Conservation (phyloP, 257 asterid species). For the Solanum commersonii region DNA sequence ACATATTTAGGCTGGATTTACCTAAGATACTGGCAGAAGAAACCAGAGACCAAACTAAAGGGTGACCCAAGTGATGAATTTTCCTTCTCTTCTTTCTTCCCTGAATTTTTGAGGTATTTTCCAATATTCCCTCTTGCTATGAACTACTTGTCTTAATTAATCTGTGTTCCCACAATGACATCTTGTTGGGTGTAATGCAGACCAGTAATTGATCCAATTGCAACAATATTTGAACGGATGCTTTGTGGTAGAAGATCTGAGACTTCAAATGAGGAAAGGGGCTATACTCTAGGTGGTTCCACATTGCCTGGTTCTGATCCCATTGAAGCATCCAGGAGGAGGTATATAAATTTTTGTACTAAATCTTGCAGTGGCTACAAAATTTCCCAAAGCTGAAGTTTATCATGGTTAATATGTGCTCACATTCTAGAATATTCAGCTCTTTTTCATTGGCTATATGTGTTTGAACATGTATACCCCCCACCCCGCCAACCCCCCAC, state of each 20-base stretch:
- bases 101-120: constrained; percentile 53
- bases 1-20: constrained; percentile 86
- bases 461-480: neutral
- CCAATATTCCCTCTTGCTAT: neutral
- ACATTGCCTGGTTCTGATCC: constrained; percentile 83
- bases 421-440: neutral
- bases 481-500: neutral
- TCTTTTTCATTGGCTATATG: neutral
- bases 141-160: neutral
- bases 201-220: constrained; percentile 69
- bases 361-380: neutral
- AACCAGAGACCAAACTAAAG: constrained; percentile 59
- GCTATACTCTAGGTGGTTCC: constrained; percentile 46
- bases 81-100: constrained; percentile 73
- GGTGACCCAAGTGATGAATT: constrained; percentile 98
- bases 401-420: neutral
- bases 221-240: constrained; percentile 53
- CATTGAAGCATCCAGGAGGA: constrained; percentile 84
- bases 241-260: constrained; percentile 79
- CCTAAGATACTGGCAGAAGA: constrained; percentile 85
- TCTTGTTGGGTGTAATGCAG: constrained; percentile 29
- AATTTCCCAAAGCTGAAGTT: neutral
- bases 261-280: constrained; percentile 40
- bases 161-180: constrained; percentile 4
- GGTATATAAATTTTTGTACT: constrained; percentile 30